phyloP scores from a whole-genome alignment of 257 asterid genomes.

The Jacaranda mimosifolia region DNA sequence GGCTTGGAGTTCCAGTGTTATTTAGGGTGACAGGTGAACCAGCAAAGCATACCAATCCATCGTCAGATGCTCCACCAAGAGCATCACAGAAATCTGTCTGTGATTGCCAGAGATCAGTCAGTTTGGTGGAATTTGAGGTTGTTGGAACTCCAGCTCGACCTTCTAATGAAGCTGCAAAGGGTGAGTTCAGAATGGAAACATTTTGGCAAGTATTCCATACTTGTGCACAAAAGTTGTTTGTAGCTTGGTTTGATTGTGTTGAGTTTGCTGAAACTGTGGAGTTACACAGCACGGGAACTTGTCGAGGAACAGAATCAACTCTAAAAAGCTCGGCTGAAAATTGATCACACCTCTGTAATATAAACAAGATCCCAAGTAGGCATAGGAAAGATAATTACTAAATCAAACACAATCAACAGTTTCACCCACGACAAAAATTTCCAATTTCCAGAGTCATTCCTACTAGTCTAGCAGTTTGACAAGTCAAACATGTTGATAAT shows the following conservation, averaged over 20 bases:
- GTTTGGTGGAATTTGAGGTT: slow-evolving; percentile 57
- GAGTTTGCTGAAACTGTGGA: slow-evolving; percentile 65
- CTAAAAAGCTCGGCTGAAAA: slow-evolving; percentile 79
- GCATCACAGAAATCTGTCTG: slow-evolving; percentile 73
- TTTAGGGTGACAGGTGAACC: slow-evolving; percentile 66
- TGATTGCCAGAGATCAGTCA: slow-evolving; percentile 76
- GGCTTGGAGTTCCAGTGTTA: slow-evolving; percentile 47
- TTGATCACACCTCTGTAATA: slow-evolving; percentile 83
- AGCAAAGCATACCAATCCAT: slow-evolving; percentile 61
- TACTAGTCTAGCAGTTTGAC: not conserved
- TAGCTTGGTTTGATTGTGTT: slow-evolving; percentile 55
- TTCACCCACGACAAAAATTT: not conserved
- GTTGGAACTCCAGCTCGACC: slow-evolving; percentile 55
- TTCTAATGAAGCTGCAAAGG: slow-evolving; percentile 63
- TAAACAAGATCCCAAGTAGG: not conserved
- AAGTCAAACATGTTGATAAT: not conserved
- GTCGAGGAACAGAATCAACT: slow-evolving; percentile 52
- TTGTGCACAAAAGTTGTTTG: slow-evolving; percentile 65
- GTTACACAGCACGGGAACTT: slow-evolving; percentile 80
- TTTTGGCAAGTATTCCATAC: slow-evolving; percentile 83
- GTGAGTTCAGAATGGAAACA: slow-evolving; percentile 66
- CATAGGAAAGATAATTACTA: not conserved
- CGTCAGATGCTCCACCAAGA: slow-evolving; percentile 72
- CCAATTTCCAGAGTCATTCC: no score
- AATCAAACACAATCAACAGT: not conserved